Percentiles rank a stretch among this genome's conserved stretches.
These are phyloP conservation scores for Eucalyptus sp. DNA, from an alignment of 345 rosid genomes.

Conservation along the genomic window DNA sequence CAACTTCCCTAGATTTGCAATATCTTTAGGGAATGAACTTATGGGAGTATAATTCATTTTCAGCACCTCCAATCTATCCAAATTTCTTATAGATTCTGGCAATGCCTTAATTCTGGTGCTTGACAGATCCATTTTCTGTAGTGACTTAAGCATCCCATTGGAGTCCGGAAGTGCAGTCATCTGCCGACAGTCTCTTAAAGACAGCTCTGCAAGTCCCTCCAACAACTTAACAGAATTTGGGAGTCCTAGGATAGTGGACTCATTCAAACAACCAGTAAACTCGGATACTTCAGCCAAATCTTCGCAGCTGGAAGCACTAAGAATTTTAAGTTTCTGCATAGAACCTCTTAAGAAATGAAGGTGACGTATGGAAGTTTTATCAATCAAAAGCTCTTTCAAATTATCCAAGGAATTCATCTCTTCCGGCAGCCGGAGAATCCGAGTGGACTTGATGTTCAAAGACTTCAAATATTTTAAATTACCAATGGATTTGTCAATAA, in stretches of 20 bases:
- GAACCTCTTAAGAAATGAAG: not conserved
- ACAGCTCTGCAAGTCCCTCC: not conserved
- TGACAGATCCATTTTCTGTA: not conserved
- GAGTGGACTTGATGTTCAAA: not conserved
- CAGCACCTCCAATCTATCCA: not conserved
- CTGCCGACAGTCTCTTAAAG: not conserved
- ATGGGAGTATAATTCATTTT: not conserved
- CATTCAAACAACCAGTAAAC: not conserved
- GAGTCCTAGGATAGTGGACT: not conserved
- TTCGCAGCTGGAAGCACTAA: not conserved
- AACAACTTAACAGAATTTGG: not conserved
- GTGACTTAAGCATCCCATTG: not conserved
- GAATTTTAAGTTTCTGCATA: not conserved
- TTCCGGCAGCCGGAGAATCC: not conserved
- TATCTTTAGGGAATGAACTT: not conserved
- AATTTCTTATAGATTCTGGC: not conserved
- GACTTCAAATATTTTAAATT: not conserved
- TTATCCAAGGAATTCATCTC: not conserved
- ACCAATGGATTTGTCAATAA: not conserved
- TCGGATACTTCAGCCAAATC: not conserved
- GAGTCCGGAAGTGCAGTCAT: not conserved
- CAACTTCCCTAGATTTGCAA: not conserved
- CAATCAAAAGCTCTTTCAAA: not conserved
- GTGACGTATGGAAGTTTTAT: not conserved
- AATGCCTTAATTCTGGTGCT: not conserved